Evolutionary conservation across 257 asterid genomes (phyloP).

Genomic region (Nicotiana knightiana): DNA sequence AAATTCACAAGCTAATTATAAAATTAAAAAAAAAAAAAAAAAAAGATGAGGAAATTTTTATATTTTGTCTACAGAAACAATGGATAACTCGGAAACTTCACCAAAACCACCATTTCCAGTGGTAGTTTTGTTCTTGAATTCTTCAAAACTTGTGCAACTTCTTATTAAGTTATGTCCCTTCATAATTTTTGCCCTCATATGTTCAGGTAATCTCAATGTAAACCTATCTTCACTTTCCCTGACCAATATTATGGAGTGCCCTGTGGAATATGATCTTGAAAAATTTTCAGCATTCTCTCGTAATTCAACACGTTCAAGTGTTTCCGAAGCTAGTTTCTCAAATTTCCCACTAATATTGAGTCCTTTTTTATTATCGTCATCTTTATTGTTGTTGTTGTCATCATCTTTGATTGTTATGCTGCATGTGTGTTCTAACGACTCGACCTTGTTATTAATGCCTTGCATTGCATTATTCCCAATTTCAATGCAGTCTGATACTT

Average conservation of each 20-base stretch:
- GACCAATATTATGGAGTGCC: conserved; percentile 51
- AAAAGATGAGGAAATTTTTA: too few species aligned
- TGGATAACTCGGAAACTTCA: conserved; percentile 15
- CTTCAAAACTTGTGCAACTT: conserved; percentile 62
- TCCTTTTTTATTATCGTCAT: not conserved
- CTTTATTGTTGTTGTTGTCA: not conserved
- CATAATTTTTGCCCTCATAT: conserved; percentile 41
- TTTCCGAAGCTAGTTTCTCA: too few species aligned
- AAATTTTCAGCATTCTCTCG: conserved; percentile 25
- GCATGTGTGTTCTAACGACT: conserved; percentile 14
- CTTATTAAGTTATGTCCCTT: conserved; percentile 43
- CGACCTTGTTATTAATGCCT: not conserved
- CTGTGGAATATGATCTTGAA: conserved; percentile 67
- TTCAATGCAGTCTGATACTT: not conserved
- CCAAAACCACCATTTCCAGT: conserved; percentile 21
- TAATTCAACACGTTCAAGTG: not conserved
- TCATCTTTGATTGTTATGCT: conserved; percentile 40
- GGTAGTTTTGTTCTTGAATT: conserved; percentile 19
- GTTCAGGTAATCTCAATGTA: conserved; percentile 60
- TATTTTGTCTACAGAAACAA: not conserved
- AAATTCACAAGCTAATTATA: not conserved
- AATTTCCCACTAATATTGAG: not conserved
- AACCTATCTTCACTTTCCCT: conserved; percentile 47
- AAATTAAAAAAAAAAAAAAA: not conserved
- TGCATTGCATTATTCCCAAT: not conserved